Base-by-base conservation (phyloP, 106 monocot species). In the Posidonia australis region DNA sequence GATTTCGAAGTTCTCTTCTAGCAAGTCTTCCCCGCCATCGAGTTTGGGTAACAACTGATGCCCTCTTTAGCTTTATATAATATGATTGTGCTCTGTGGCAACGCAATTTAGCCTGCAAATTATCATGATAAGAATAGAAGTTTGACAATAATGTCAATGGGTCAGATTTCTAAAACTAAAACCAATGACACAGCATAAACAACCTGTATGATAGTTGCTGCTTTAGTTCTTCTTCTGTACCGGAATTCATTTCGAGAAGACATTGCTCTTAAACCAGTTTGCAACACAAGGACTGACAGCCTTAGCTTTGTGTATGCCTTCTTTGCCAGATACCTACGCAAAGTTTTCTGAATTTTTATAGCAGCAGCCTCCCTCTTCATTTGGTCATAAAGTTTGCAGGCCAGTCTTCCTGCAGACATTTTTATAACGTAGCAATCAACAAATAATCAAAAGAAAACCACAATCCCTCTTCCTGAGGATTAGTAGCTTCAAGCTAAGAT, bases 21-120 rank as follows among this genome's bases (percentile, higher is more conserved):
- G 84, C 98, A 70, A 81, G 61, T 59, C 80, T 84, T 75, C 90
- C 98, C 68, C 98, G 90, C 98, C 98, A 98, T 77, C 78, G 75
- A 23, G 82, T 85, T 70, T 98, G 98, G 23, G 87, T 81, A 71
- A 79, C 69, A 76, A 91, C 68, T 22, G 82, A 72, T 58, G 98
- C 78, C 55, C 54, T 65, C 60, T 77, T 87, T 74, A 98, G 69
- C 58, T 74, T 87, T 61, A 70, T 87, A 76, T 85, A 80, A 45
- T 91, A 81, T 20, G 67, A 80, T 41, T 73, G 54, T 30, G 67
- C 84, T 77, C 73, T 82, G 61, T 98, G 80, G 29, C 90, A 30
- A 19, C 84, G 82, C 76, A 80, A 98, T 46, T 74, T 67, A 54
- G 83, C 67, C 98, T 98, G 80, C 62, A 80, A 58, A 51, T 36